Evolutionary conservation across 106 monocot species (phyloP), one percentile per base, ranked within the genome.

Genomic region (Platanthera zijinensis): DNA sequence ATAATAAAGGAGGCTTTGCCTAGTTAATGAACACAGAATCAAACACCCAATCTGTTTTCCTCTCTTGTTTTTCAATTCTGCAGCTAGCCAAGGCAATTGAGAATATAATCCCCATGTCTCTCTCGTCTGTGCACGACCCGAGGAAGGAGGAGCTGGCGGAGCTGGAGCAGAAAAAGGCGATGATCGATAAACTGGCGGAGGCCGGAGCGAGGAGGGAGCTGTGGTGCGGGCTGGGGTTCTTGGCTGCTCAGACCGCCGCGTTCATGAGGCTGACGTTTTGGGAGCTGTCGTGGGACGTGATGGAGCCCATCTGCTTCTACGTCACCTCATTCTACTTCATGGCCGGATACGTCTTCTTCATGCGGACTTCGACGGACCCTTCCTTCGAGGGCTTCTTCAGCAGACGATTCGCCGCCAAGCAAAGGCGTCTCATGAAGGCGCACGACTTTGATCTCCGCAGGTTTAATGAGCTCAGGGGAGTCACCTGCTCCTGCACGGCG

Each of bases 231-330:
- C 57, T 83, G 66, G 83, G 50, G 22, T 75, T 89, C 18, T 14
- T 79, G 50, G 72, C 66, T 13, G 10, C 83, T 10, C 88, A 89
- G 57, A 89, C 88, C 7, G 28, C 64, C 22, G 88, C 78, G 28
- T 83, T 89, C 78, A 81, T 85, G 83, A 78, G 88, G 45, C 88
- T 89, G 15, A 89, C 88, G 4, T 89, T 85, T 67, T 89, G 88
- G 88, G 88, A 89, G 69, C 78, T 89, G 2, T 81, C 88, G 6
- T 89, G 88, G 85, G 88, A 89, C 57, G 88, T 89, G 1, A 89
- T 89, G 88, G 88, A 89, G 56, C 88, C 88, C 39, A 74, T 89
- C 39, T 89, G 88, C 83, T 88, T 85, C 85, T 88, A 71, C 72
- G 80, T 81, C 12, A 88, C 85, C 19, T 83, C 85, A 18, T 12